Evolutionary conservation across 2,329 filamentous ascomycete species (phyloP), one percentile per base, ranked within the genome.

Genomic region (Hypoxylon sp.): DNA sequence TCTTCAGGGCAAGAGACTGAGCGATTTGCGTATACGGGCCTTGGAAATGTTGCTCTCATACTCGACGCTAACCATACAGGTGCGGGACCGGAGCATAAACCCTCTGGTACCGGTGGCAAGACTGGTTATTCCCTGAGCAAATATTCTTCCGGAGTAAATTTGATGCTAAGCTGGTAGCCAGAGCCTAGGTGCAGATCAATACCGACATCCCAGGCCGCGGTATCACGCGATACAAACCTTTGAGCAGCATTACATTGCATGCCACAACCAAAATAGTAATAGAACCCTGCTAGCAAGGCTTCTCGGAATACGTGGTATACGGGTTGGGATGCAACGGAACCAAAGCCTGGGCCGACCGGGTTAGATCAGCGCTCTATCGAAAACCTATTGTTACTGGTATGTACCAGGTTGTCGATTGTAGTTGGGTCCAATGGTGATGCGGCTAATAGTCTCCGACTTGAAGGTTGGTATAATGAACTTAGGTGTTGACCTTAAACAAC

Each of bases 241-340:
- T 9, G 24, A 44, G 24, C 17, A 65, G 56, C 53, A 56, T 59
- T 60, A 55, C 62, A 60, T 61, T 61, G 54, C 57, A 70, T 65
- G 24, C 19, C 29, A 29, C 31, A 46, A 47, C 47, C 48, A 54
- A 17, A 31, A 48, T 24, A 29, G 26, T 37, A 26, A 51, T 37
- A 17, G 31, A 57, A 35, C 8, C 26, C 24, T 56, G 44, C 13
- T 24, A 44, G 19, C 31, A 52, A 56, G 33, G 22, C n/a, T 46
- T 44, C 13, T 6, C 39, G 47, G 26, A 62, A 44, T 51, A 68
- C 33, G 2, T 19, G 47, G 26, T 55, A 61, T 52, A 64, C 14
- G 19, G 17, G 26, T 56, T 26, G 35, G 22, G 39, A 53, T 61
- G 31, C 22, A 64, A 53, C 35, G 26, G 35, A 68, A 37, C 65